Evolutionary conservation across 371 early-diverging fungal genomes (phyloP), one percentile per base, ranked within the genome.

Genomic region (Mucor circinelloides): DNA sequence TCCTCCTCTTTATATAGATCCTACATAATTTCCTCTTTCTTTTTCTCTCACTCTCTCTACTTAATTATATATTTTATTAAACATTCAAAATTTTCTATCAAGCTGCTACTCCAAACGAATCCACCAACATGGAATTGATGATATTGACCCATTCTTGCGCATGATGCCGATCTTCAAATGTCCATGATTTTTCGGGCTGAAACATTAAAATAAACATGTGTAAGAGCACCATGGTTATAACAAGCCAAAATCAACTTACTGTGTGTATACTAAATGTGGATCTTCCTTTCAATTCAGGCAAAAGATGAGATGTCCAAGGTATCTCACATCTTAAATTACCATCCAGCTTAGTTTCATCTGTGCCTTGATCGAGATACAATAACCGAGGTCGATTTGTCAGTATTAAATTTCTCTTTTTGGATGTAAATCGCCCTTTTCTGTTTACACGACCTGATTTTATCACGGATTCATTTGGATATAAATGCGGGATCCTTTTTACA

Each of bases 331-430:
- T 63, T 25, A 81, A 36, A 28, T 68, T 48, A 17, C 82, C 80
- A 17, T 79, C 80, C 12, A 78, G 40, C 30, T 74, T 75, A 27
- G 75, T 70, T 25, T 67, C 58, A 9, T 70, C 80, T 59, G 78
- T 77, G 17, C 83, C 83, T 64, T 88, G 85, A 60, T 92, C 91
- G 60, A 88, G 79, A 66, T 92, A 91, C 4, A 89, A 63, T 25
- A 94, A 71, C 7, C 94, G 80, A 25, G 93, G 92, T 30, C 81
- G 66, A 67, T 92, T 90, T 2, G 93, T 92, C 42, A 94, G 71
- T 10, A 92, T 78, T 63, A 94, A 66, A 31, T 85, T 82, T 15
- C 90, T 72, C 32, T 85, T 85, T 64, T 88, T 92, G 5, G 80
- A 78, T 58, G 88, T 84, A 10, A 90, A 71, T 17, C 88, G 89